Evolutionary conservation across 805 yeast species (phyloP).

Genomic region (Cyberlindnera petersonii): DNA sequence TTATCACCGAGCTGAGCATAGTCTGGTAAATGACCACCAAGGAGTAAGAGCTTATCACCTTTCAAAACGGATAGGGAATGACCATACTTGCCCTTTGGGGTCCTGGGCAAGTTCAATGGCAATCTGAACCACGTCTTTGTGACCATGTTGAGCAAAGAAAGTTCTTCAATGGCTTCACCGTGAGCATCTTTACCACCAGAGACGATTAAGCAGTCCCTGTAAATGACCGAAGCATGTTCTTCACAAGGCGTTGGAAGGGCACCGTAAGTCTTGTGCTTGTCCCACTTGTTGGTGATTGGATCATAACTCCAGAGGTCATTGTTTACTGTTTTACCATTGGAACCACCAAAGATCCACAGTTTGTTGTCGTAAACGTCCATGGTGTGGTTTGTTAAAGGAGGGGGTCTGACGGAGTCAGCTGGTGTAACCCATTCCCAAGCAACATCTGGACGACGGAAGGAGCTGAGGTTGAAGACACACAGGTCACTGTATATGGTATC

Average conservation of each 20-base stretch:
- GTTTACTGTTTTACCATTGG: slow-evolving; percentile 64
- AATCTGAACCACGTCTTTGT: slow-evolving; percentile 71
- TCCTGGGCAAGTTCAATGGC: slow-evolving; percentile 44
- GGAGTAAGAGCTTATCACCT: slow-evolving; percentile 65
- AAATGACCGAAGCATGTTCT: slow-evolving; percentile 84
- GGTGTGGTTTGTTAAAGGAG: slow-evolving; percentile 87
- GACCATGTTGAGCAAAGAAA: slow-evolving; percentile 73
- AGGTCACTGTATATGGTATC: slow-evolving; percentile 78
- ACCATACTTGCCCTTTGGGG: slow-evolving; percentile 80
- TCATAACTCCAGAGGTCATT: slow-evolving; percentile 82
- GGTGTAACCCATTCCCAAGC: slow-evolving; percentile 77
- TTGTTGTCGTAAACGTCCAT: slow-evolving; percentile 77
- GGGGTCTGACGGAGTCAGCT: slow-evolving; percentile 51
- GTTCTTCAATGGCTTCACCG: slow-evolving; percentile 62
- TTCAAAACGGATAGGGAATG: slow-evolving; percentile 76
- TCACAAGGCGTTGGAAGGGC: slow-evolving; percentile 75
- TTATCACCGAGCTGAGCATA: slow-evolving; percentile 49
- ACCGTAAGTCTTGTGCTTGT: slow-evolving; percentile 65
- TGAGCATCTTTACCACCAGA: slow-evolving; percentile 84
- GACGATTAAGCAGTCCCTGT: slow-evolving; percentile 73
- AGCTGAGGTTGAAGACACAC: slow-evolving; percentile 80
- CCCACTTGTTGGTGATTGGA: slow-evolving; percentile 66
- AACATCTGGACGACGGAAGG: slow-evolving; percentile 78
- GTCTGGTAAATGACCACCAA: slow-evolving; percentile 90
- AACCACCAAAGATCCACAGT: slow-evolving; percentile 90